phyloP scores from a whole-genome alignment of 1,284 basidiomycete species.

The Salmacisia buchloeana region DNA sequence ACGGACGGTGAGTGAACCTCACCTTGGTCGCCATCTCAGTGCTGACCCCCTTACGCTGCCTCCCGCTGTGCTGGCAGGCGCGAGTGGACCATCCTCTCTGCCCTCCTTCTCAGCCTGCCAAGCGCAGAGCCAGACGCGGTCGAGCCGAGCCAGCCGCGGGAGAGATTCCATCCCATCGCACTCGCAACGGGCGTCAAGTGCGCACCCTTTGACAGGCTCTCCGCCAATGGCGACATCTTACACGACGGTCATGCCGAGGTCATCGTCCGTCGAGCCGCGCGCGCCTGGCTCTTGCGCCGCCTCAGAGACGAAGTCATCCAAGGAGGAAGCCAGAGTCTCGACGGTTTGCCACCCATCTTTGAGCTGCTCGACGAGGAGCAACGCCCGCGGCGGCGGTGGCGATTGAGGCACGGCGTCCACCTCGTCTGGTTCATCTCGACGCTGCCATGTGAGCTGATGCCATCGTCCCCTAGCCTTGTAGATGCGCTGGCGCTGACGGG shows the following conservation, averaged over 20 bases:
- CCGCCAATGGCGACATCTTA: conserved; percentile 68
- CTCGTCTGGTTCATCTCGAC: conserved; percentile 78
- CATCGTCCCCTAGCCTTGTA: conserved; percentile 15
- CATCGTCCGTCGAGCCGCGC: conserved; percentile 69
- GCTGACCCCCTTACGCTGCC: neutral
- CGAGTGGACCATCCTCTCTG: conserved; percentile 37
- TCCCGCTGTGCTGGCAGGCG: neutral
- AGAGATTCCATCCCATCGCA: conserved; percentile 59
- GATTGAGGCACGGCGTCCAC: conserved; percentile 57
- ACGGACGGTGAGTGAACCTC: conserved; percentile 18
- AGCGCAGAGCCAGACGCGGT: neutral
- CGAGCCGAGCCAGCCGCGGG: neutral
- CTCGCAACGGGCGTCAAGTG: conserved; percentile 82
- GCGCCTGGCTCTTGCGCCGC: conserved; percentile 75
- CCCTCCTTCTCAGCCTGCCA: conserved; percentile 15
- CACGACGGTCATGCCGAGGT: conserved; percentile 90
- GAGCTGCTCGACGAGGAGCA: conserved; percentile 43
- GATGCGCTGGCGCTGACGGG: neutral
- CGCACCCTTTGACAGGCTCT: conserved; percentile 64
- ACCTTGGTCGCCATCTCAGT: neutral
- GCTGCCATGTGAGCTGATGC: conserved; percentile 68
- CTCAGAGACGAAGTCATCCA: conserved; percentile 52
- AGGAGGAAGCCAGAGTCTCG: conserved; percentile 21
- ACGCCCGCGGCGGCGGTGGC: too few species aligned
- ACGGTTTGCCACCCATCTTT: conserved; percentile 50